Conservation (phyloP, 2,329 filamentous ascomycete genomes). For the Penicillium janthinellum region DNA sequence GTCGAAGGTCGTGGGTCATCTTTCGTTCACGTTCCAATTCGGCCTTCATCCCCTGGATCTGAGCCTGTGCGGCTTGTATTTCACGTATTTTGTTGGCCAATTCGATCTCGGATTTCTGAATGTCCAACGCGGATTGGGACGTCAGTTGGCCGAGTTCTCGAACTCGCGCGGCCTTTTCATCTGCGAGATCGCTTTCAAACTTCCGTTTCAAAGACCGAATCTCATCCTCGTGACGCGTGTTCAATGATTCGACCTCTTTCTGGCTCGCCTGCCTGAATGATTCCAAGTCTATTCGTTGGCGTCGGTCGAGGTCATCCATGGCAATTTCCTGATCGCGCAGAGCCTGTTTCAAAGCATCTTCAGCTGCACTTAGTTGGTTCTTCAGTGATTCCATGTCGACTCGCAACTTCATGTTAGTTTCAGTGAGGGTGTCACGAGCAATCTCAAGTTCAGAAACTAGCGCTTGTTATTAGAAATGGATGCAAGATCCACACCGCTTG, state of each 20-base stretch:
- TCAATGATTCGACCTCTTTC: constrained; percentile 59
- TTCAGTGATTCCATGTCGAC: constrained; percentile 68
- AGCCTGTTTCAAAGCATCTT: constrained; percentile 54
- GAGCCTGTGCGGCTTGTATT: constrained; percentile 45
- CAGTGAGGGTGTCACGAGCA: constrained; percentile 52
- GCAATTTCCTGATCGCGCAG: constrained; percentile 55
- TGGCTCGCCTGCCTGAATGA: constrained; percentile 45
- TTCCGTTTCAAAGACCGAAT: constrained; percentile 65
- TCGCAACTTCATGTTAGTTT: constrained; percentile 59
- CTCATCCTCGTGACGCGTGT: constrained; percentile 67
- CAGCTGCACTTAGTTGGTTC: constrained; percentile 53
- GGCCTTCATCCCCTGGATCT: constrained; percentile 45
- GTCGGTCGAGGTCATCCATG: constrained; percentile 55
- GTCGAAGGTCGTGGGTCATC: constrained; percentile 60
- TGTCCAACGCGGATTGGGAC: constrained; percentile 40
- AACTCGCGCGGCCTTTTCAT: constrained; percentile 52
- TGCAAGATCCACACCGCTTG: neutral
- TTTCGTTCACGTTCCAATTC: constrained; percentile 65
- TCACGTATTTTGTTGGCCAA: constrained; percentile 59
- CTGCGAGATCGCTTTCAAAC: constrained; percentile 66
- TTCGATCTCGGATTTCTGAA: constrained; percentile 46
- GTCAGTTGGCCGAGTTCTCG: constrained; percentile 44
- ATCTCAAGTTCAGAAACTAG: constrained; percentile 62
- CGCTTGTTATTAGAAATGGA: constrained; percentile 1
- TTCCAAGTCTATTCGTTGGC: constrained; percentile 52